Percentiles rank a stretch among this genome's conserved stretches.
Conservation (phyloP, 441 rosid genomes). For the Eutrema salsugineum region DNA sequence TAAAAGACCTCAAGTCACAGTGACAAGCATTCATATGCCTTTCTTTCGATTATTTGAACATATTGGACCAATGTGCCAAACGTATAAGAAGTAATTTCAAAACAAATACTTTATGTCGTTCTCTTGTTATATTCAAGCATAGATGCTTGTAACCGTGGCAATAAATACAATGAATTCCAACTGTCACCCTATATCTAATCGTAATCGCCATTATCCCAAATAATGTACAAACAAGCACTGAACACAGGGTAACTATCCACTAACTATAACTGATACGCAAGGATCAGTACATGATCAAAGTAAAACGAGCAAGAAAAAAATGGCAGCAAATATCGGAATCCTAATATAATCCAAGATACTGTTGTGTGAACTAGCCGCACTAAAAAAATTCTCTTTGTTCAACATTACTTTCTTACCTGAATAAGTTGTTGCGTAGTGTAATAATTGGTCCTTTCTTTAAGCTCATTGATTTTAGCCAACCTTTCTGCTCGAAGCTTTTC, state of each 20-base stretch:
- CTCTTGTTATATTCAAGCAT: background rate
- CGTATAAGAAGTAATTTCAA: background rate
- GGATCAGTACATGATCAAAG: background rate
- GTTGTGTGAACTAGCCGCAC: background rate
- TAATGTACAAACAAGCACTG: background rate
- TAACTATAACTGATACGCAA: background rate
- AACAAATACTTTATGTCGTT: background rate
- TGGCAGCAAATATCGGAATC: background rate
- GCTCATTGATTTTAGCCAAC: slow-evolving; percentile 86
- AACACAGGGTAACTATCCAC: background rate
- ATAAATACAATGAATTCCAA: background rate
- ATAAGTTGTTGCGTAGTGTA: slow-evolving; percentile 91
- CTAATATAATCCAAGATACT: background rate
- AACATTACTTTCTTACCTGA: slow-evolving; percentile 48
- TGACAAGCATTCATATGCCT: background rate
- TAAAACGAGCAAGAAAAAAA: background rate
- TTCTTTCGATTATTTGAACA: background rate
- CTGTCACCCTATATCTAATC: background rate
- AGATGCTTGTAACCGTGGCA: background rate
- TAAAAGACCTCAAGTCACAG: slow-evolving; percentile 1
- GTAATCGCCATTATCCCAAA: background rate
- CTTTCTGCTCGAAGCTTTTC: slow-evolving; percentile 88
- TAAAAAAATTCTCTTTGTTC: background rate
- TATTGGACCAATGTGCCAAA: background rate
- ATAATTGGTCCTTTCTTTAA: slow-evolving; percentile 89